phyloP scores from a whole-genome alignment of 768 basidiomycete species.

The Cystoderma amianthinum region DNA sequence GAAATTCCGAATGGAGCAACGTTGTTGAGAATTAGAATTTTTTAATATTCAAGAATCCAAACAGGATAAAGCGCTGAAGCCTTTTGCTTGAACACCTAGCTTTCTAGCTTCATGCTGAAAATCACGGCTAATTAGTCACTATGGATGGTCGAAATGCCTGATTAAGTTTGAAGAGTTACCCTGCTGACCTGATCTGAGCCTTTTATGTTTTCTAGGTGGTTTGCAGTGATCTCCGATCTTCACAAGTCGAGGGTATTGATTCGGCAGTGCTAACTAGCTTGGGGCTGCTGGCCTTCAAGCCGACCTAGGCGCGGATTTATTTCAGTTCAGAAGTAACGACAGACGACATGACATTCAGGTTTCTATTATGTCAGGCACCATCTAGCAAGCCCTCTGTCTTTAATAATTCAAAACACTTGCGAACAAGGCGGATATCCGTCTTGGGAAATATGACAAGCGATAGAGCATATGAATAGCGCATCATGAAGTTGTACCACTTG shows the following conservation, averaged over 20 bases:
- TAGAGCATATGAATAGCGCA: slow-evolving; percentile 17
- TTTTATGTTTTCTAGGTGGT: neutral
- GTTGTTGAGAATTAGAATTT: neutral
- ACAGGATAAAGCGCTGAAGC: too few species aligned
- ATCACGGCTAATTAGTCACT: neutral
- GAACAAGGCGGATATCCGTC: slow-evolving; percentile 18
- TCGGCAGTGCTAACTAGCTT: slow-evolving; percentile 3
- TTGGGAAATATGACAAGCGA: slow-evolving; percentile 15
- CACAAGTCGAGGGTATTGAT: slow-evolving; percentile 3
- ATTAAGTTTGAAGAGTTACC: slow-evolving; percentile 2
- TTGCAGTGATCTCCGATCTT: slow-evolving; percentile 5
- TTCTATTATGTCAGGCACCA: slow-evolving; percentile 12
- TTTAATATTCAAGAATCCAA: too few species aligned
- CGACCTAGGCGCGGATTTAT: slow-evolving; percentile 8
- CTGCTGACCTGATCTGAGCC: neutral
- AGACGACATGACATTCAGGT: slow-evolving; percentile 9
- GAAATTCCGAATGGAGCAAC: slow-evolving; percentile 6
- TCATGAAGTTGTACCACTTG: neutral
- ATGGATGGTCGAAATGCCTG: neutral
- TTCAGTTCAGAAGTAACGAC: slow-evolving; percentile 7
- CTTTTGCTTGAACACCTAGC: too few species aligned
- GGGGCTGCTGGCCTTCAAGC: slow-evolving; percentile 9
- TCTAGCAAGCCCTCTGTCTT: slow-evolving; percentile 3
- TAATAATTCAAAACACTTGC: slow-evolving; percentile 16
- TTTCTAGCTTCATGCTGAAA: neutral